A percentile compares a stretch with the other conserved stretches of the same genome.
Evolutionary conservation across 73 alveolate species (phyloP).

Genomic region (Uronychia setigera): DNA sequence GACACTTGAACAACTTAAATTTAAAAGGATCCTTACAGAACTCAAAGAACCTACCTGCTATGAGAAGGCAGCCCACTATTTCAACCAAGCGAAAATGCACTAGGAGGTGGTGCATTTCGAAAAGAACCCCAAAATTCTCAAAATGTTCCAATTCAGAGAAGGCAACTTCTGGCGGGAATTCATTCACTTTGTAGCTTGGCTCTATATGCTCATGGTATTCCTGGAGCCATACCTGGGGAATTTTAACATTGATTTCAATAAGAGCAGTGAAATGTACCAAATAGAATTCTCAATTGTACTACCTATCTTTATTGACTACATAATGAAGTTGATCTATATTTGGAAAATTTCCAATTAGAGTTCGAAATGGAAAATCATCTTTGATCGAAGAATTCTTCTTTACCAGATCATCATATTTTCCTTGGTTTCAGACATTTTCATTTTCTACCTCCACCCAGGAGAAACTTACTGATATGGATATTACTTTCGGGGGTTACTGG

Average conservation of each 20-base stretch:
- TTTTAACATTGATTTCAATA: no score
- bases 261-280: not conserved
- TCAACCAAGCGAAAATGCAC: not conserved
- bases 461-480: slow-evolving; percentile 7
- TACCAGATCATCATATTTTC: not conserved
- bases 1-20: no score
- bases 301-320: not conserved
- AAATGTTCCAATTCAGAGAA: not conserved
- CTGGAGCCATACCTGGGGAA: no score
- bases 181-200: slow-evolving; percentile 2
- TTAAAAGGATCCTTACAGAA: no score
- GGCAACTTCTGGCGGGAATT: not conserved
- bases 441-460: not conserved
- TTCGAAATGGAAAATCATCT: not conserved
- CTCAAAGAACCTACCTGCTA: not conserved
- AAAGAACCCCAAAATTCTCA: not conserved
- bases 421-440: not conserved
- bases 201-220: slow-evolving; percentile 10
- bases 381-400: not conserved
- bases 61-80: not conserved
- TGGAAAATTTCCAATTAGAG: not conserved
- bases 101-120: slow-evolving; percentile 2
- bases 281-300: no score
- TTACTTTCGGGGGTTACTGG: slow-evolving; percentile 9
- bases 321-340: not conserved